Conservation (phyloP, 352 stramenopile species). For the Globisporangium splendens region DNA sequence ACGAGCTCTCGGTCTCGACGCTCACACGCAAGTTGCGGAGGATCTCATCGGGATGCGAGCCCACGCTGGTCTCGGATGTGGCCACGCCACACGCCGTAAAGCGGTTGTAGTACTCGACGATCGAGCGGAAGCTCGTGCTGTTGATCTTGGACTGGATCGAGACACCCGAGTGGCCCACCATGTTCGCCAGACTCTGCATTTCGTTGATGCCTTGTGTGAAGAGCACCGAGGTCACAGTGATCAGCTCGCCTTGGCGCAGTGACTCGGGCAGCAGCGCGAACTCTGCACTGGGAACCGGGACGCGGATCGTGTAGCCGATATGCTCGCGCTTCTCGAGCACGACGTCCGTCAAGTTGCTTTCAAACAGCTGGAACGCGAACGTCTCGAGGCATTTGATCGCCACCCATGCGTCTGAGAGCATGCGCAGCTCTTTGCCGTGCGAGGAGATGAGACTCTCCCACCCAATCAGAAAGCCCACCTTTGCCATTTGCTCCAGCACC, state of each 20-base stretch:
- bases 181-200: constrained; percentile 91
- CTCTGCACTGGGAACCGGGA: constrained; percentile 31
- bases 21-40: constrained; percentile 58
- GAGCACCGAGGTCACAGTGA: constrained; percentile 71
- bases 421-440: constrained; percentile 93
- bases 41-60: constrained; percentile 64
- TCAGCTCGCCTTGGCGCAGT: constrained; percentile 51
- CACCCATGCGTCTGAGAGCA: constrained; percentile 91
- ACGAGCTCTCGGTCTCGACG: constrained; percentile 70
- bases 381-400: constrained; percentile 86
- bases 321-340: constrained; percentile 60
- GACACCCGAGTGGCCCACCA: constrained; percentile 73
- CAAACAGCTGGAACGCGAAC: constrained; percentile 77
- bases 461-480: constrained; percentile 87
- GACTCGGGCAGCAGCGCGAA: constrained; percentile 51
- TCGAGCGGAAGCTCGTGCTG: constrained; percentile 60
- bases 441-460: constrained; percentile 95
- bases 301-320: constrained; percentile 65
- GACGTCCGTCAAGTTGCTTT: constrained; percentile 39
- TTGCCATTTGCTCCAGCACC: constrained; percentile 66
- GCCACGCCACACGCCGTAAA: constrained; percentile 39
- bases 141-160: constrained; percentile 86
- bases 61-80: constrained; percentile 45
- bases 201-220: constrained; percentile 93
- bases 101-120: constrained; percentile 77